Base-by-base conservation (phyloP, 108 stramenopile genomes). In the Cyclostephanos tholiformis region DNA sequence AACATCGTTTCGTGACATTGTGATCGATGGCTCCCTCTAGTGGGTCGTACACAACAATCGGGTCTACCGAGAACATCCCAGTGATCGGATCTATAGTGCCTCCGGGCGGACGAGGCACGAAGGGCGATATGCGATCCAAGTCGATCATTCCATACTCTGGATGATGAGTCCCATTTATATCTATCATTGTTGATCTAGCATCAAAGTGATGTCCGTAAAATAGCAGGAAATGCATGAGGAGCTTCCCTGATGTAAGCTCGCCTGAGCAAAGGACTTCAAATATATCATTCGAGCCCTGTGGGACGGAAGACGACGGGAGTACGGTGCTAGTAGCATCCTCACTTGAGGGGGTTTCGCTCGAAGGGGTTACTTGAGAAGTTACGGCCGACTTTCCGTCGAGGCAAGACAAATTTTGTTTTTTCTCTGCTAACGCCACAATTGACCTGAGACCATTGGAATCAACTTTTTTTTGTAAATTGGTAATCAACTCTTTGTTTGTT, bases 151-250 rank as follows among this genome's bases (percentile, higher is more conserved):
- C 79, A 64, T 70, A 83, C 19, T 84, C 70, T 6, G 79, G 67
- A 44, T 81, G 74, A 27, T 77, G 79, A 13, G 80, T 91, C 35
- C 84, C 86, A 59, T 86, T 88, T 39, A 88, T 74, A 72, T 95
- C 94, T 62, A 95, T 91, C 46, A 86, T 86, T 17, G 90, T 89
- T 13, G 84, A 50, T 25, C 84, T 79, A 12, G 95, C 84, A 69
- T 96, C 92, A 74, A 96, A 96, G 65, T 91, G 88, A 25, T 89
- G 87, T 2, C 95, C 95, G 58, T 92, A 96, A 68, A 89, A 91
- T 35, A 91, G 77, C 23, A 96, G 80, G 68, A 93, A 93, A 69
- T 93, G 92, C 87, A 93, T 91, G 53, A 96, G 74, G 57, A 96
- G 77, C 66, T 92, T 91, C 58, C 92, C 95, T 30, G 88, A 70